Percentiles rank a stretch among this genome's conserved stretches.
These are phyloP conservation scores for Polytrichum commune DNA, from an alignment of 225 moss, liverwort and hornwort species.

Conservation along the genomic window DNA sequence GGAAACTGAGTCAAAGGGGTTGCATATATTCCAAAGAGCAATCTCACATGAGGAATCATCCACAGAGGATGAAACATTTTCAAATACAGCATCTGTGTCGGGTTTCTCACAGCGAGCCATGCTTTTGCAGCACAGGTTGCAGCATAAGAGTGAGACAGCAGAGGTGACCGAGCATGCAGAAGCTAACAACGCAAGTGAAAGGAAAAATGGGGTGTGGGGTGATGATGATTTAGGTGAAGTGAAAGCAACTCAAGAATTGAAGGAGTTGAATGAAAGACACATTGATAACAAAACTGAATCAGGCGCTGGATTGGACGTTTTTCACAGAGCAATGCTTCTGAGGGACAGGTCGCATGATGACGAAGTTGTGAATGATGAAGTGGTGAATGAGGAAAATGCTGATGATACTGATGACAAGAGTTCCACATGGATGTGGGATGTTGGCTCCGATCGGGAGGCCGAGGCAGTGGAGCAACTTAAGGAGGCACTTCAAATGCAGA, in stretches of 20 bases:
- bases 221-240: neutral
- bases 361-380: neutral
- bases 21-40: neutral
- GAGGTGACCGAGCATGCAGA: neutral
- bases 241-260: too few relatives aligned
- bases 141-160: neutral
- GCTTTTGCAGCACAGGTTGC: neutral
- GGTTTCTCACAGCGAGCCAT: neutral
- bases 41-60: neutral
- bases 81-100: neutral
- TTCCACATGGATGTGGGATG: slow-evolving; percentile 5
- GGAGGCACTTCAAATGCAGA: slow-evolving; percentile 3
- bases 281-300: neutral
- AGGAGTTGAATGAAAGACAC: neutral
- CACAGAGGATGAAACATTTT: too few relatives aligned
- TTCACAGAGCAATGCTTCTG: neutral
- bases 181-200: neutral
- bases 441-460: neutral
- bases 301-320: neutral
- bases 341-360: neutral
- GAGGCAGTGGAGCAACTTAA: neutral
- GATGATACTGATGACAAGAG: neutral
- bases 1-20: neutral
- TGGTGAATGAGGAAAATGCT: neutral
- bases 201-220: neutral